Conservation (phyloP, 2,329 filamentous ascomycete genomes). For the Alternaria sp. region DNA sequence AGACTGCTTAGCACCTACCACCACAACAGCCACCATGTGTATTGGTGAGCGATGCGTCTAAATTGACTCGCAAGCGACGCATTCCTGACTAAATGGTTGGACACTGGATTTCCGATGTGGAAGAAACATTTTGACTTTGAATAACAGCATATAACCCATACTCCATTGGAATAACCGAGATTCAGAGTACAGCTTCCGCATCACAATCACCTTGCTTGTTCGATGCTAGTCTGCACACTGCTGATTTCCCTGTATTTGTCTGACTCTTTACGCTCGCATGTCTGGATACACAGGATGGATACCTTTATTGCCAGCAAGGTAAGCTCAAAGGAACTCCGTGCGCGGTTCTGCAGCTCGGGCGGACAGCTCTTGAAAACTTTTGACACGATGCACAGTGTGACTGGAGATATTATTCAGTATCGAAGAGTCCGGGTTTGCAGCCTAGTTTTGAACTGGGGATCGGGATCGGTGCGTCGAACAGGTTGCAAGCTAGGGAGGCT, state of each 20-base stretch:
- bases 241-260: background rate
- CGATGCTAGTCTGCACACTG: background rate
- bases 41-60: too few species aligned
- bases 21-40: background rate
- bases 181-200: background rate
- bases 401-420: background rate
- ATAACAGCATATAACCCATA: background rate
- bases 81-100: too few species aligned
- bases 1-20: background rate
- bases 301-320: background rate
- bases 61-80: too few species aligned
- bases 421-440: background rate
- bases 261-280: background rate
- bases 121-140: too few species aligned
- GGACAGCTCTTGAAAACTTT: background rate
- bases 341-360: background rate
- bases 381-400: background rate
- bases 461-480: background rate
- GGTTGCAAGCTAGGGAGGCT: background rate
- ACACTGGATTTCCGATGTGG: too few species aligned
- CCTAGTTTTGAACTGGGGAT: background rate
- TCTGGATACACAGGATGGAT: too few species aligned
- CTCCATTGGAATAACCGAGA: background rate
- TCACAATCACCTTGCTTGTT: background rate
- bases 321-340: background rate